Conservation (phyloP, 148 eudicot species). For the Talinum fruticosum region DNA sequence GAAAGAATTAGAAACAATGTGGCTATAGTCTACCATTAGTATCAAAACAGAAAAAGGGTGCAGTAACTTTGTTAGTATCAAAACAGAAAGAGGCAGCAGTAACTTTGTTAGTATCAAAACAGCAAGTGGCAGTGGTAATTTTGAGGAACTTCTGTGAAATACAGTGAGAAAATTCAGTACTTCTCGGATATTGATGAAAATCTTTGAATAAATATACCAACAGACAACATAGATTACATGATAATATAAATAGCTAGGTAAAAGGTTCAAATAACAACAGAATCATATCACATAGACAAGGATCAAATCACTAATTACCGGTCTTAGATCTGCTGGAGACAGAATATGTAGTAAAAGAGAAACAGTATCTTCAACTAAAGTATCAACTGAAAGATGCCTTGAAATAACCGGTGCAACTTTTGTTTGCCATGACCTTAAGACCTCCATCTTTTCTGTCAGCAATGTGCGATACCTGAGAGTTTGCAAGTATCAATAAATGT, state of each 20-base stretch:
- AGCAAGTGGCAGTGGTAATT: too few relatives aligned
- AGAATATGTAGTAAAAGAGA: conserved; percentile 79
- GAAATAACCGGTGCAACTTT: conserved; percentile 66
- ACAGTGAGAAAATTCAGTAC: too few relatives aligned
- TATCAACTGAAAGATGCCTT: conserved; percentile 76
- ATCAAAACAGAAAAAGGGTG: background rate
- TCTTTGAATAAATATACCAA: background rate
- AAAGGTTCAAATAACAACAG: background rate
- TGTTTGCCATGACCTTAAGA: conserved; percentile 65
- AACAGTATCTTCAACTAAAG: conserved; percentile 71
- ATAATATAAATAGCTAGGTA: background rate
- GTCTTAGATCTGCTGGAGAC: conserved; percentile 80
- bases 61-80: too few relatives aligned
- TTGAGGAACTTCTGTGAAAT: too few relatives aligned
- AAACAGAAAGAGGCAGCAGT: background rate
- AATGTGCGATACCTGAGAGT: conserved; percentile 58
- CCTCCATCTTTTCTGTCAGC: conserved; percentile 64
- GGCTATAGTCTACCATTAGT: background rate
- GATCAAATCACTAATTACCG: conserved; percentile 53
- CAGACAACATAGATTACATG: background rate
- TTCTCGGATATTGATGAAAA: background rate
- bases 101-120: too few relatives aligned
- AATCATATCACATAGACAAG: background rate
- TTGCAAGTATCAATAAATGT: conserved; percentile 15
- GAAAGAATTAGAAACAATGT: background rate